phyloP scores from a whole-genome alignment of 169 alveolate species.

The Plasmodium fragile region DNA sequence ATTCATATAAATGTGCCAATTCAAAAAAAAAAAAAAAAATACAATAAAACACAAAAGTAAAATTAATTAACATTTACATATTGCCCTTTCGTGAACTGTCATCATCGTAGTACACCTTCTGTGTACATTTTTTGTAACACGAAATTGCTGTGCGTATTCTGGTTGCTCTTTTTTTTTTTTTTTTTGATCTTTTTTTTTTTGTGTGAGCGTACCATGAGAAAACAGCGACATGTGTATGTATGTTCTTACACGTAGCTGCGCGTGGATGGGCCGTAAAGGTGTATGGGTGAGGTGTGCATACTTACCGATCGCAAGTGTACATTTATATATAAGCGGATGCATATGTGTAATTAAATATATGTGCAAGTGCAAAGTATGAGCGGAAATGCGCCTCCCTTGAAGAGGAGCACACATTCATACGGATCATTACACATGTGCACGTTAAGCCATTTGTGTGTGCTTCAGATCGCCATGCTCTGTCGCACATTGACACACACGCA shows the following conservation, averaged over 20 bases:
- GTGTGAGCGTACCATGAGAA: background rate
- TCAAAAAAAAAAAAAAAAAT: background rate
- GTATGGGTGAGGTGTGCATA: background rate
- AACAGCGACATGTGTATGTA: background rate
- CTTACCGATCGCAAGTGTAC: background rate
- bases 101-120: background rate
- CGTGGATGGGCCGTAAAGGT: background rate
- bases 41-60: background rate
- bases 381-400: background rate
- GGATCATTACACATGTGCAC: background rate
- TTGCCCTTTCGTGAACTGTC: background rate
- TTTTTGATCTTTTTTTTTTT: background rate
- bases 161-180: background rate
- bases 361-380: background rate
- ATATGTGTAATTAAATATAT: background rate
- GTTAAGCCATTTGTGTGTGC: background rate
- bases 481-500: background rate
- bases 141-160: background rate
- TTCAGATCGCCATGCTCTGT: background rate
- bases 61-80: background rate
- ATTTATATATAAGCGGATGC: background rate
- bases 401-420: background rate
- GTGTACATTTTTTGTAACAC: background rate
- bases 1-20: background rate
- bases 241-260: background rate